Percentiles rank a stretch among this genome's conserved stretches.
phyloP scores from a whole-genome alignment of 441 rosid species.

The Adansonia madagascariensis region DNA sequence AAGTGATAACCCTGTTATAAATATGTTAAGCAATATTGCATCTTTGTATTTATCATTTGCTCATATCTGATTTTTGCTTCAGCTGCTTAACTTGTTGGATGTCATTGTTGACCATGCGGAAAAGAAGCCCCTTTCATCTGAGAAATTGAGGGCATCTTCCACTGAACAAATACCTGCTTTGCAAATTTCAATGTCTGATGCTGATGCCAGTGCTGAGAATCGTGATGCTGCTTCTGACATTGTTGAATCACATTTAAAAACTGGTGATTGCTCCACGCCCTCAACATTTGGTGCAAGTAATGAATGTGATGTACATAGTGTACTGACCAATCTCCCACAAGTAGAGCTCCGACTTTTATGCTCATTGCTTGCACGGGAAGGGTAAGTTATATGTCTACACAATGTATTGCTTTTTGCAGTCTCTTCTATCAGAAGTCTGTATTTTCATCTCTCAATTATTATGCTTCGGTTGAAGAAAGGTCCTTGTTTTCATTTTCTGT shows the following conservation, averaged over 20 bases:
- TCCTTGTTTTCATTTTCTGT: constrained; percentile 17
- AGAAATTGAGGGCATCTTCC: constrained; percentile 51
- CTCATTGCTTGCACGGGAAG: constrained; percentile 96
- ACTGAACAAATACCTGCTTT: constrained; percentile 49
- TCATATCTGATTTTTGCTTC: constrained; percentile 37
- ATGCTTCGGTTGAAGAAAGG: constrained; percentile 1
- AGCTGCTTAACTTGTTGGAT: constrained; percentile 92
- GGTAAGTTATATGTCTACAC: constrained; percentile 50
- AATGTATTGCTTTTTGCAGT: neutral
- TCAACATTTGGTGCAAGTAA: constrained; percentile 49
- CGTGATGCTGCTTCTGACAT: constrained; percentile 44
- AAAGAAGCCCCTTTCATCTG: constrained; percentile 60
- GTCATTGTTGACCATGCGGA: constrained; percentile 83
- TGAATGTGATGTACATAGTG: constrained; percentile 60
- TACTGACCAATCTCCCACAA: constrained; percentile 77
- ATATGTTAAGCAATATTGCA: neutral
- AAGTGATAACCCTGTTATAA: constrained; percentile 35
- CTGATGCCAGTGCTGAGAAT: constrained; percentile 46
- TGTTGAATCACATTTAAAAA: constrained; percentile 47
- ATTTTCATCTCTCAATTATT: neutral
- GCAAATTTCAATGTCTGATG: constrained; percentile 48
- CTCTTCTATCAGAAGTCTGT: neutral
- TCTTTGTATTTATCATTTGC: constrained; percentile 20
- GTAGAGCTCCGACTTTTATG: constrained; percentile 85
- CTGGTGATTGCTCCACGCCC: constrained; percentile 47